Conservation (phyloP, 306 rosid species). For the Elaeagnus macrophylla region DNA sequence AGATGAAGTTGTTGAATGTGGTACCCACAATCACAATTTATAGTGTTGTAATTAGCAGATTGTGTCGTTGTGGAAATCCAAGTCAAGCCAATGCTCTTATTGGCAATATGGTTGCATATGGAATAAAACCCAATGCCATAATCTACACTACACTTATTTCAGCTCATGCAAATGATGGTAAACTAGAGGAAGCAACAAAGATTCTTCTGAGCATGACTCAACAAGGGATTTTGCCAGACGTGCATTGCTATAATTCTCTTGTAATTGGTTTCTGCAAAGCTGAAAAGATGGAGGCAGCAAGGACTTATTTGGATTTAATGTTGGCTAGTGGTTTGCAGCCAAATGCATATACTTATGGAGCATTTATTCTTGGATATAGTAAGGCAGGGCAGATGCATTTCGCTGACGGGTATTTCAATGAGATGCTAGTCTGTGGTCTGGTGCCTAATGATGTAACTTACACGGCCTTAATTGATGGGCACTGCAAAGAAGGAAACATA, state of each 20-base stretch:
- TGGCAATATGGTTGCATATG: constrained; percentile 21
- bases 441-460: constrained; percentile 25
- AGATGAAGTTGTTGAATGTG: constrained; percentile 35
- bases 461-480: constrained; percentile 30
- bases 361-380: constrained; percentile 27
- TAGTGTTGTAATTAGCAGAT: constrained; percentile 29
- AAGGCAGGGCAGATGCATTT: constrained; percentile 27
- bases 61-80: constrained; percentile 21
- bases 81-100: constrained; percentile 19
- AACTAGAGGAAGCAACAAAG: constrained; percentile 26
- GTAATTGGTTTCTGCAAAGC: constrained; percentile 32
- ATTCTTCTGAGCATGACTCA: constrained; percentile 23
- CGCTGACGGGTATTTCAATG: constrained; percentile 30
- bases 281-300: constrained; percentile 26
- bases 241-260: constrained; percentile 35
- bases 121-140: constrained; percentile 29
- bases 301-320: constrained; percentile 24
- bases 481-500: constrained; percentile 30
- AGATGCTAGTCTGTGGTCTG: constrained; percentile 32
- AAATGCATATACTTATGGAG: constrained; percentile 36
- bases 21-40: constrained; percentile 24
- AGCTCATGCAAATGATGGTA: constrained; percentile 27
- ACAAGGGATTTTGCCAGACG: constrained; percentile 30
- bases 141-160: constrained; percentile 26
- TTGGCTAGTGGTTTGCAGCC: constrained; percentile 32